Percentiles rank a stretch among this genome's conserved stretches.
Evolutionary conservation across 2,329 filamentous ascomycete genomes (phyloP).

Genomic region (Penicillium sumatraense): DNA sequence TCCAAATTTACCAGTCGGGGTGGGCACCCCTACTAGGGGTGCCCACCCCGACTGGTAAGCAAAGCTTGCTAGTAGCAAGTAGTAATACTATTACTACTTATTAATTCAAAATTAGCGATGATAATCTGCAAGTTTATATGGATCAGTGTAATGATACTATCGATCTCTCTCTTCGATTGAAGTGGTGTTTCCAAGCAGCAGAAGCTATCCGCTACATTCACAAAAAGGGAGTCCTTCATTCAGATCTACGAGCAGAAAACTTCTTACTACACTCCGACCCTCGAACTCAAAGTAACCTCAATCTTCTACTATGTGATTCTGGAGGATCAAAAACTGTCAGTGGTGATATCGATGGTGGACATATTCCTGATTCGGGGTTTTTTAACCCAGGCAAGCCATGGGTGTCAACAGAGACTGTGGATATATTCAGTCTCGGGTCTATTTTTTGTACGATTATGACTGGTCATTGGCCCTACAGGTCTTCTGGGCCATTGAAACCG

Average conservation of each 20-base stretch:
- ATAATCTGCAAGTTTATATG: constrained; percentile 25
- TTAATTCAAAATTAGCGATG: no score
- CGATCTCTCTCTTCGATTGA: constrained; percentile 21
- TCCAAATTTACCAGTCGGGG: no score
- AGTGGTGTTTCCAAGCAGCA: constrained; percentile 34
- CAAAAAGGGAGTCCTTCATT: constrained; percentile 37
- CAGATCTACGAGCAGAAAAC: constrained; percentile 38
- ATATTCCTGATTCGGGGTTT: constrained; percentile 34
- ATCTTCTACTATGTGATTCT: constrained; percentile 40
- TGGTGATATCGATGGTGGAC: constrained; percentile 32
- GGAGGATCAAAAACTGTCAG: constrained; percentile 33
- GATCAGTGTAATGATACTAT: constrained; percentile 23
- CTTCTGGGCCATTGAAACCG: constrained; percentile 12
- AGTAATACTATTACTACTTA: no score
- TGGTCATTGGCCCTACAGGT: constrained; percentile 15
- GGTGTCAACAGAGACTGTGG: constrained; percentile 16
- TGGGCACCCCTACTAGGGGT: no score
- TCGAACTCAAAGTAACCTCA: constrained; percentile 21
- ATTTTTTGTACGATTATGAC: constrained; percentile 24
- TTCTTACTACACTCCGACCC: constrained; percentile 36
- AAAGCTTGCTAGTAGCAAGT: no score
- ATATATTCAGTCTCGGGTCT: constrained; percentile 24
- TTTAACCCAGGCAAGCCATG: constrained; percentile 15
- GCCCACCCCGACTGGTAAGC: no score
- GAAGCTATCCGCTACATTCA: constrained; percentile 37